Base-by-base conservation (phyloP, 2,329 filamentous ascomycete genomes). In the Trichophyton verrucosum region DNA sequence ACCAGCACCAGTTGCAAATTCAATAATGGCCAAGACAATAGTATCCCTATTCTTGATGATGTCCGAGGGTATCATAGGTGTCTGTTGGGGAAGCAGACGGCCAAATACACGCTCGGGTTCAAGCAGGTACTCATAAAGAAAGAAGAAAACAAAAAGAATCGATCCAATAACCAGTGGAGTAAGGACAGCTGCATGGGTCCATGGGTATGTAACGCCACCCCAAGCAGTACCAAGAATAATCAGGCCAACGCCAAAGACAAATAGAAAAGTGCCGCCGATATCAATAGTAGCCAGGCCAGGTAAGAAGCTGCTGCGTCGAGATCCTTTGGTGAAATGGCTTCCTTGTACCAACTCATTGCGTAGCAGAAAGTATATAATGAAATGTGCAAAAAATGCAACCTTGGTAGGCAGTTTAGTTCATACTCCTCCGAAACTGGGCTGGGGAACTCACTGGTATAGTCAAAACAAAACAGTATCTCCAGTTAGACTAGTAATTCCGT, bases 401-500 rank as follows among this genome's bases (percentile, higher is more conserved):
- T 30, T 71, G 33, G 17, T 55, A 15, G 13, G 33, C 36, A 11
- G n/a, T 22, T 38, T 42, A 78, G 27, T 22, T 83, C 72, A 13
- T 9, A 78, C 65, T 17, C 15, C 30, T 2, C 36, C 2, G 17
- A 13, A 36, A 11, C 22, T 47, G 5, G 44, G 15, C 40, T 27
- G 53, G 13, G 27, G 27, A n/a, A 27, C 74, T 75, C 60, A 85
- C 76, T 0, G 82, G 82, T n/a, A 85, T 74, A 63, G 82, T 83
- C 60, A 87, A 78, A 42, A 79, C 82, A 68, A 88, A 88, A 67
- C 83, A 85, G 78, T 86, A 88, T 57, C 84, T 75, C 85, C 85
- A 88, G 64, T 77, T 79, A 3, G 76, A 71, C 69, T 71, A 42
- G n/a, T 11, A 40, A 76, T 20, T n/a, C 7, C 20, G 22, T 22